Conservation (phyloP, 805 yeast genomes). For the Kodamaea neixiangensis region DNA sequence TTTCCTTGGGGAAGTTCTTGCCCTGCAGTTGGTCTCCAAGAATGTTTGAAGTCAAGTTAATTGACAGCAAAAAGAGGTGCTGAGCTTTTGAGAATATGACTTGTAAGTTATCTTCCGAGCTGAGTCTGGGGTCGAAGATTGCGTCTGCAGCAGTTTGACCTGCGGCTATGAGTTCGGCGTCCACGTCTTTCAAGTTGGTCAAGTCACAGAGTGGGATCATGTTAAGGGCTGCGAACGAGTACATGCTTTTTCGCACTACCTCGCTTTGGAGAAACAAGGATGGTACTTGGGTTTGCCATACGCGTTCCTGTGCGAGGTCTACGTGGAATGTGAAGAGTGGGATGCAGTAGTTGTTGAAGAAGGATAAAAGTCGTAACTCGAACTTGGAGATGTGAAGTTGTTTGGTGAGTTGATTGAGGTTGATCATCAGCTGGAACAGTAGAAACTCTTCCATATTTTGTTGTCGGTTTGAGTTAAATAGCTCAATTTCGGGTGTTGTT, state of each 20-base stretch:
- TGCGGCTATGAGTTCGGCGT: neutral
- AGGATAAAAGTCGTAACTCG: slow-evolving; percentile 27
- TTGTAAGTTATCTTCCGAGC: slow-evolving; percentile 9
- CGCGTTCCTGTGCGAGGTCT: slow-evolving; percentile 19
- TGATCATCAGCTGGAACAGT: neutral
- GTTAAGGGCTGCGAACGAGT: slow-evolving; percentile 26
- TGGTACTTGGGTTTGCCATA: slow-evolving; percentile 32
- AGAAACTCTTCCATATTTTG: neutral
- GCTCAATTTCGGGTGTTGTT: neutral
- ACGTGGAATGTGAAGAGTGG: slow-evolving; percentile 27
- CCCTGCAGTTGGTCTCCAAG: slow-evolving; percentile 3
- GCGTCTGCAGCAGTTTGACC: neutral
- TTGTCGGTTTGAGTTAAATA: neutral
- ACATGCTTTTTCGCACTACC: slow-evolving; percentile 28
- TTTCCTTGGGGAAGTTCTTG: neutral
- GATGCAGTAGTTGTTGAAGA: slow-evolving; percentile 31
- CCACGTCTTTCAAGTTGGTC: slow-evolving; percentile 15
- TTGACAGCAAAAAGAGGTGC: slow-evolving; percentile 23
- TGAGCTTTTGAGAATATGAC: slow-evolving; percentile 22
- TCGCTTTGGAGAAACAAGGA: slow-evolving; percentile 23
- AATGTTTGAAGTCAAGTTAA: slow-evolving; percentile 15
- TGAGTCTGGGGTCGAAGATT: slow-evolving; percentile 1
- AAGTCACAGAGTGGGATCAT: slow-evolving; percentile 27
- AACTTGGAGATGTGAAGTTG: slow-evolving; percentile 23
- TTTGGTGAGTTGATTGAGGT: slow-evolving; percentile 19